A percentile compares a stretch with the other conserved stretches of the same genome.
These are phyloP conservation scores for Nicotiana knightiana DNA, from an alignment of 257 asterid species.

Conservation along the genomic window DNA sequence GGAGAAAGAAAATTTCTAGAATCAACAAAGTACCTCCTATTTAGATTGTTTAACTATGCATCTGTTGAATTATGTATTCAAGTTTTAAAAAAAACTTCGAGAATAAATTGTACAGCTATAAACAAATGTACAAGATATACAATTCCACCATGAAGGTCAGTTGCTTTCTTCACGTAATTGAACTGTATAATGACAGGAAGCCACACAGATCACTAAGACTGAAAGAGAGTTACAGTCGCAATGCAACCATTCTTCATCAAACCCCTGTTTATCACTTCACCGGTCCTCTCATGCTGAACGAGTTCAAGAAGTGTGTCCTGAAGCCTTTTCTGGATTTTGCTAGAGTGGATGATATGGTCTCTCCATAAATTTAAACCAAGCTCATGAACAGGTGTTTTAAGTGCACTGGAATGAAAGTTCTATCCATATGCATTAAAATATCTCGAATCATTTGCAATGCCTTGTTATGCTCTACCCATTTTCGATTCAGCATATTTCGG, in stretches of 20 bases:
- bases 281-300: no score
- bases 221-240: slow-evolving; percentile 78
- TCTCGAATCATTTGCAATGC: slow-evolving; percentile 36
- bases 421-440: slow-evolving; percentile 32
- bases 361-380: slow-evolving; percentile 32
- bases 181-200: neutral
- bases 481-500: slow-evolving; percentile 31
- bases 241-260: slow-evolving; percentile 75
- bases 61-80: neutral
- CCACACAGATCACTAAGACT: slow-evolving; percentile 34
- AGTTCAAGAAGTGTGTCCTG: no score
- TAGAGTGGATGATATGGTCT: no score
- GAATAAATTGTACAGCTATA: neutral
- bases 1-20: no score
- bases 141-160: neutral
- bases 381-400: slow-evolving; percentile 30
- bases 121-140: neutral
- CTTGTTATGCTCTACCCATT: slow-evolving; percentile 32
- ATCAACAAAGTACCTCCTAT: no score
- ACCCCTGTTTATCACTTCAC: no score
- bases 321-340: no score
- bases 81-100: neutral
- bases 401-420: slow-evolving; percentile 28
- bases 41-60: no score
- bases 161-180: slow-evolving; percentile 6